Evolutionary conservation across 2,329 filamentous ascomycete genomes (phyloP).

Genomic region (Orbilia quercus): DNA sequence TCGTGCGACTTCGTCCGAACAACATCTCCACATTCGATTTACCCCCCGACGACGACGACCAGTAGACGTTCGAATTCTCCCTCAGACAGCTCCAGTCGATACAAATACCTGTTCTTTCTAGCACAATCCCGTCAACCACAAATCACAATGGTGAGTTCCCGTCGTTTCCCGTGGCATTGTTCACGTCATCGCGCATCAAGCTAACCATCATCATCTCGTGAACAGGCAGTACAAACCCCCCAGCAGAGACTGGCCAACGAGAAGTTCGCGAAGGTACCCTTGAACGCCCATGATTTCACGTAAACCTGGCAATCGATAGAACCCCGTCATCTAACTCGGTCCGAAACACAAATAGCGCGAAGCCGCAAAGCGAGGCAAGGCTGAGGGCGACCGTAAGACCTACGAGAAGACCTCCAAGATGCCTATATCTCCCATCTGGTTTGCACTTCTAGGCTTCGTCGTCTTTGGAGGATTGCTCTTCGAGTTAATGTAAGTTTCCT

Average conservation of each 20-base stretch:
- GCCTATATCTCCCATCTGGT: conserved; percentile 73
- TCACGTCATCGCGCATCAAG: background rate
- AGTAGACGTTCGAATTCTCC: conserved; percentile 1
- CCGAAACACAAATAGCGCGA: conserved; percentile 65
- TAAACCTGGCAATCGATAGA: background rate
- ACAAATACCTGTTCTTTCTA: conserved; percentile 3
- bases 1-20: conserved; percentile 5
- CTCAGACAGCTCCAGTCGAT: background rate
- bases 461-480: conserved; percentile 70
- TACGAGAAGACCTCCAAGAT: conserved; percentile 71
- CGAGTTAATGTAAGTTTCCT: conserved; percentile 61
- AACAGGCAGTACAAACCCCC: conserved; percentile 78
- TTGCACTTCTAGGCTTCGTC: conserved; percentile 72
- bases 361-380: conserved; percentile 79
- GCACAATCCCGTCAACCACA: background rate
- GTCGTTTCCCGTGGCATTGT: background rate
- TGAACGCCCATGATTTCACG: background rate
- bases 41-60: background rate
- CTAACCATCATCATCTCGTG: no score
- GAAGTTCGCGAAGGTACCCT: conserved; percentile 73
- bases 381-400: conserved; percentile 72
- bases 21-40: background rate
- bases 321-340: background rate
- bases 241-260: conserved; percentile 83
- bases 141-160: conserved; percentile 29